These are phyloP conservation scores for Calocybe cyanea DNA, from an alignment of 768 basidiomycete species.

Conservation along the genomic window DNA sequence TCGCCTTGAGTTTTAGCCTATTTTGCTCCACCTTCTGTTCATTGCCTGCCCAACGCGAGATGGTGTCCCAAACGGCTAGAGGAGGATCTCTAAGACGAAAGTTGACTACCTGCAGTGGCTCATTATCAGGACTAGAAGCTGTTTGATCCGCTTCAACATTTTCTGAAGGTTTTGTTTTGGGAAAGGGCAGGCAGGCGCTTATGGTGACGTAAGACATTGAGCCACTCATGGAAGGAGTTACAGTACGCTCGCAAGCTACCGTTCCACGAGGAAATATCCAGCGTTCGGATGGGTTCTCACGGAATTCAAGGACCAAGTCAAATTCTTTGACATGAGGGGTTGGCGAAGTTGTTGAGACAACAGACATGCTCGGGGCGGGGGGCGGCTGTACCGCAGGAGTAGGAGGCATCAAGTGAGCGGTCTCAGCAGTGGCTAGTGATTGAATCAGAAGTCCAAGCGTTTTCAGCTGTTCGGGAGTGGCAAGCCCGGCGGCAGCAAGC, in stretches of 20 bases:
- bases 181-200: slow-evolving; percentile 43
- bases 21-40: slow-evolving; percentile 50
- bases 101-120: slow-evolving; percentile 31
- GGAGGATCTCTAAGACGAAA: slow-evolving; percentile 49
- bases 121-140: not conserved
- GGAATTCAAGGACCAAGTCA: slow-evolving; percentile 71
- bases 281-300: slow-evolving; percentile 58
- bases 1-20: slow-evolving; percentile 35
- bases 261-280: slow-evolving; percentile 65
- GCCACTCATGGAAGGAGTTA: slow-evolving; percentile 20
- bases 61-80: slow-evolving; percentile 50
- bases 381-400: slow-evolving; percentile 3
- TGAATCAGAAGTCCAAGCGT: slow-evolving; percentile 72
- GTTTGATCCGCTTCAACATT: slow-evolving; percentile 6
- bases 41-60: slow-evolving; percentile 60
- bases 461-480: slow-evolving; percentile 61
- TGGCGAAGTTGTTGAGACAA: slow-evolving; percentile 9
- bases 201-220: slow-evolving; percentile 33
- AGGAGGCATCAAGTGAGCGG: slow-evolving; percentile 13
- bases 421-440: slow-evolving; percentile 44
- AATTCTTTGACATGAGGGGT: slow-evolving; percentile 48
- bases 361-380: slow-evolving; percentile 10
- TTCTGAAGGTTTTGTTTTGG: not conserved
- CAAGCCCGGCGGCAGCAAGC: slow-evolving; percentile 57
- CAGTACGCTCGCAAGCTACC: slow-evolving; percentile 41